phyloP scores from a whole-genome alignment of 2,329 filamentous ascomycete species.

The Penicillium sp. region DNA sequence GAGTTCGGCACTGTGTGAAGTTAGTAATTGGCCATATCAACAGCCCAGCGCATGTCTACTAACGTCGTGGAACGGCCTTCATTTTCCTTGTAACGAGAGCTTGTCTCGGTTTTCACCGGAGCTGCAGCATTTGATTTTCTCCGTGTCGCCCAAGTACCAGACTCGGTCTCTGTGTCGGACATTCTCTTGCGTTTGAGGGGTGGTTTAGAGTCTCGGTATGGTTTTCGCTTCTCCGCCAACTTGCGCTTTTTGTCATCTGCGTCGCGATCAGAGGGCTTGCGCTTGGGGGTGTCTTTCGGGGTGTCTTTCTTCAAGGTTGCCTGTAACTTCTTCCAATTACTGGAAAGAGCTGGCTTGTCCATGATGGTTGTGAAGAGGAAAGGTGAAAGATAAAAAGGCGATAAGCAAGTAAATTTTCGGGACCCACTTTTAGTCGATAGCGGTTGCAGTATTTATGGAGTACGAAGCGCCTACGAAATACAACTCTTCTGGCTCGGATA shows the following conservation, averaged over 20 bases:
- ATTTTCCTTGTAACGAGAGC: constrained; percentile 57
- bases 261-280: constrained; percentile 36
- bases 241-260: constrained; percentile 39
- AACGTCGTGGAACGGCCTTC: constrained; percentile 57
- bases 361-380: constrained; percentile 32
- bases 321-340: constrained; percentile 55
- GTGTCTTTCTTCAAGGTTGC: constrained; percentile 42
- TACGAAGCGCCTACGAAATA: background rate
- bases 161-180: constrained; percentile 39
- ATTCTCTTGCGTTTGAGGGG: constrained; percentile 35
- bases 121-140: constrained; percentile 59
- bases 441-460: background rate
- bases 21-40: constrained; percentile 11
- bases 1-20: constrained; percentile 60
- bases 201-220: constrained; percentile 12
- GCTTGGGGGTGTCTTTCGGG: constrained; percentile 32
- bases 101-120: constrained; percentile 44
- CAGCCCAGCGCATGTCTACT: constrained; percentile 25
- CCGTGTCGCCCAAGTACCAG: constrained; percentile 63
- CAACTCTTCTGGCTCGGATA: no score
- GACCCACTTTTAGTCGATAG: constrained; percentile 13
- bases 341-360: constrained; percentile 48
- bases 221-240: constrained; percentile 27
- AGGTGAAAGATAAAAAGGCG: constrained; percentile 9
- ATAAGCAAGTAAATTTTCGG: constrained; percentile 15